A percentile compares a stretch with the other conserved stretches of the same genome.
phyloP scores from a whole-genome alignment of 257 asterid genomes.

The Solanum arcanum region DNA sequence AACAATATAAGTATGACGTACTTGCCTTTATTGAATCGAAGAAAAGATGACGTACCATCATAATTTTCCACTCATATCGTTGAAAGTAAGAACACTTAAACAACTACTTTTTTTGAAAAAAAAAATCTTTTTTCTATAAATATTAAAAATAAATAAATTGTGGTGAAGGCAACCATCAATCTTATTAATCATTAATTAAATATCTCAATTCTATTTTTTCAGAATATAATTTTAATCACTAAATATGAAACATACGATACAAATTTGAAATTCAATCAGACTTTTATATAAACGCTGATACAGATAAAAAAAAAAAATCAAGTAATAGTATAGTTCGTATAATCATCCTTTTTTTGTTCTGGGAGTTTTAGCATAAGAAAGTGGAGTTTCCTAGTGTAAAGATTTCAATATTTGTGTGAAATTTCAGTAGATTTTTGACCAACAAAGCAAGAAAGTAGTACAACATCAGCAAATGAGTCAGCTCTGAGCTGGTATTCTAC shows the following conservation, averaged over 20 bases:
- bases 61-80: neutral
- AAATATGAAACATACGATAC: neutral
- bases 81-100: neutral
- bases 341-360: neutral
- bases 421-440: neutral
- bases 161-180: neutral
- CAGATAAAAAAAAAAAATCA: neutral
- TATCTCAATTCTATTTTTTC: accelerated
- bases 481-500: neutral
- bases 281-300: accelerated
- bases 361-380: neutral
- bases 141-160: neutral
- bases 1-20: neutral
- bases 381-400: neutral
- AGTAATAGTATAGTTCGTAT: neutral
- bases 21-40: neutral
- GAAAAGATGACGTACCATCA: neutral
- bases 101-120: neutral
- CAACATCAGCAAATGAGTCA: neutral
- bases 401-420: neutral
- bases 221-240: no score
- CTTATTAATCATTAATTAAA: no score
- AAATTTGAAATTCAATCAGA: no score
- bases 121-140: neutral
- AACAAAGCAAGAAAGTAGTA: neutral